Evolutionary conservation across 2,329 filamentous ascomycete species (phyloP).

Genomic region (Nigrograna mackinnonii): DNA sequence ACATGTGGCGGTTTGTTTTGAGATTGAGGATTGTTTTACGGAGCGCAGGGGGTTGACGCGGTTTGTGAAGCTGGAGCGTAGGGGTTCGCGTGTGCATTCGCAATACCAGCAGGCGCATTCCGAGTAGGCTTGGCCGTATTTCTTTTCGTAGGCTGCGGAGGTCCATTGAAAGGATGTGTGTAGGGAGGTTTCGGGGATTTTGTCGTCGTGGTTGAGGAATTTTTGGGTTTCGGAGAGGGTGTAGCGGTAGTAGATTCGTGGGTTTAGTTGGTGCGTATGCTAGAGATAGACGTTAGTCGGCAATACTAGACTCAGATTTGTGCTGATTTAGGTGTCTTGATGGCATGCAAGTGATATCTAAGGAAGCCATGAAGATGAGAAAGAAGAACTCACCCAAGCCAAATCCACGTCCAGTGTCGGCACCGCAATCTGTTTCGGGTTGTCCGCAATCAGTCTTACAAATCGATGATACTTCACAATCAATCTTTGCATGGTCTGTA

Average conservation of each 20-base stretch:
- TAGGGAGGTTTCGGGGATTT: slow-evolving; percentile 71
- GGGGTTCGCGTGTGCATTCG: slow-evolving; percentile 66
- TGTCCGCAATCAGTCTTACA: slow-evolving; percentile 58
- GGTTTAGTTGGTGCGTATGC: slow-evolving; percentile 77
- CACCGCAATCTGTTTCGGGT: slow-evolving; percentile 58
- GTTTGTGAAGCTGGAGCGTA: slow-evolving; percentile 45
- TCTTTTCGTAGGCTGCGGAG: slow-evolving; percentile 67
- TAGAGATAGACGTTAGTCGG: slow-evolving; percentile 7
- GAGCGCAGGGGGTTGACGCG: slow-evolving; percentile 43
- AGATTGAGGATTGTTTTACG: slow-evolving; percentile 9
- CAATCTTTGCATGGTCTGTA: slow-evolving; percentile 66
- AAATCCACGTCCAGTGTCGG: slow-evolving; percentile 77
- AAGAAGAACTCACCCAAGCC: slow-evolving; percentile 62
- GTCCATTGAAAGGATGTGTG: slow-evolving; percentile 73
- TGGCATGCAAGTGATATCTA: too few species aligned
- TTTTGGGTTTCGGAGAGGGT: slow-evolving; percentile 53
- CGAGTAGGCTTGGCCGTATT: slow-evolving; percentile 69
- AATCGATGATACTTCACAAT: slow-evolving; percentile 69
- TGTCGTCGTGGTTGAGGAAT: slow-evolving; percentile 84
- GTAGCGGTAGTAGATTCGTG: slow-evolving; percentile 64
- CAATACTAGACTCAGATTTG: too few species aligned
- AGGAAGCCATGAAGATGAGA: too few species aligned
- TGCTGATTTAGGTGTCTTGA: too few species aligned
- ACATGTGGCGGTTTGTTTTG: slow-evolving; percentile 8
- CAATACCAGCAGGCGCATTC: slow-evolving; percentile 87